Evolutionary conservation across 2,329 filamentous ascomycete genomes (phyloP).

Genomic region (Colletotrichum truncatum): DNA sequence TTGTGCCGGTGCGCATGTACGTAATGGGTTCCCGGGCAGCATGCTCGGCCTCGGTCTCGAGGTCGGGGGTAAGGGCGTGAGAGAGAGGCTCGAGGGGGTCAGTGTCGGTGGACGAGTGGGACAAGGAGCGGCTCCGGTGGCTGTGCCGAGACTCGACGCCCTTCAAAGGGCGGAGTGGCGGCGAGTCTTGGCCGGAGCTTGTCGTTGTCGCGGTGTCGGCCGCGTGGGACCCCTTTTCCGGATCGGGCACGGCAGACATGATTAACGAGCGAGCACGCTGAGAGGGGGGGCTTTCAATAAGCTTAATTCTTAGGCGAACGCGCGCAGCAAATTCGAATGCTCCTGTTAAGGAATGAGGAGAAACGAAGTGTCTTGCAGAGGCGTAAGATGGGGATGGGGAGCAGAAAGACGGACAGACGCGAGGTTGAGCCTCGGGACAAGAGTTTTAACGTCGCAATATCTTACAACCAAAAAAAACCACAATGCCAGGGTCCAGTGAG

Average conservation of each 20-base stretch:
- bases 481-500: neutral
- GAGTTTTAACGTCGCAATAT: neutral
- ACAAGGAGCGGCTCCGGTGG: constrained; percentile 12
- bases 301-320: neutral
- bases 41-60: constrained; percentile 50
- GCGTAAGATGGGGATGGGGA: neutral
- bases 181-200: constrained; percentile 23
- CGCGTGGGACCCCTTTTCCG: constrained; percentile 23
- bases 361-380: neutral
- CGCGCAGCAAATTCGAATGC: neutral
- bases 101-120: constrained; percentile 24
- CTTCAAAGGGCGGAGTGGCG: constrained; percentile 14
- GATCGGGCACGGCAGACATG: constrained; percentile 21
- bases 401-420: neutral
- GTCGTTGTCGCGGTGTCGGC: constrained; percentile 13
- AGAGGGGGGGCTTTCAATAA: too few relatives aligned
- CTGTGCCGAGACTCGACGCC: constrained; percentile 17
- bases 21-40: constrained; percentile 50
- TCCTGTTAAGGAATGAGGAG: neutral
- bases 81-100: constrained; percentile 43
- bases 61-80: constrained; percentile 46
- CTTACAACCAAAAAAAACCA: constrained; percentile 2
- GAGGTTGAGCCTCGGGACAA: constrained; percentile 6
- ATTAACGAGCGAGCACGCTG: neutral
- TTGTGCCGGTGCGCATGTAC: constrained; percentile 48